A percentile compares a stretch with the other conserved stretches of the same genome.
phyloP scores from a whole-genome alignment of 2,329 filamentous ascomycete species.

The Periconia sp. region DNA sequence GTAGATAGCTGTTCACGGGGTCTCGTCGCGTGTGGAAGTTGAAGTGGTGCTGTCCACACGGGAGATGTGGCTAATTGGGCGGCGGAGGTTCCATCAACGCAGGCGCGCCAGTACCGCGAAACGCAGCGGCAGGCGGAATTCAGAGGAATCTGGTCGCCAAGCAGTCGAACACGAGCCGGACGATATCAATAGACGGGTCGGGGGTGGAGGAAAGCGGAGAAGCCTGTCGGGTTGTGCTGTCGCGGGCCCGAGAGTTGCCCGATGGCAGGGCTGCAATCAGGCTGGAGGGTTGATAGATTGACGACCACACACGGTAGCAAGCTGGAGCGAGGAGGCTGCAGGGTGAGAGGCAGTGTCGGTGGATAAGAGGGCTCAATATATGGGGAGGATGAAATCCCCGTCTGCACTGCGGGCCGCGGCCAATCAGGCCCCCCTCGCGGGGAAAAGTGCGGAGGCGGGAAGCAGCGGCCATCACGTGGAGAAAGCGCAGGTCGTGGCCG shows the following conservation, averaged over 20 bases:
- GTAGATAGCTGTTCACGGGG: slow-evolving; percentile 15
- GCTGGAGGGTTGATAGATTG: slow-evolving; percentile 1
- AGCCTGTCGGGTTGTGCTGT: too few species aligned
- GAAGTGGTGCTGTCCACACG: slow-evolving; percentile 23
- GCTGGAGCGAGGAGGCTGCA: slow-evolving; percentile 8
- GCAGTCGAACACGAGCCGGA: slow-evolving; percentile 21
- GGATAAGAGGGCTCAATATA: slow-evolving; percentile 12
- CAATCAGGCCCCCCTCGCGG: slow-evolving; percentile 18
- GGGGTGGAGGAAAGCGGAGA: too few species aligned
- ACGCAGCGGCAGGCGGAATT: slow-evolving; percentile 25
- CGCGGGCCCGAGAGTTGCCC: not conserved
- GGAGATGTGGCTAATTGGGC: slow-evolving; percentile 15
- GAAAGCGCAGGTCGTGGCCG: slow-evolving; percentile 14
- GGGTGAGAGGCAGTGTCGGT: slow-evolving; percentile 15
- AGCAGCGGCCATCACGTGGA: slow-evolving; percentile 26
- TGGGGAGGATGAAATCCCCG: slow-evolving; percentile 14
- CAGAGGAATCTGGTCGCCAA: slow-evolving; percentile 18
- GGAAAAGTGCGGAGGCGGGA: slow-evolving; percentile 31
- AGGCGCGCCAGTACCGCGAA: slow-evolving; percentile 16
- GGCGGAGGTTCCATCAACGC: slow-evolving; percentile 25
- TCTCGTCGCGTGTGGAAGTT: slow-evolving; percentile 18
- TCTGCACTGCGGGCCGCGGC: slow-evolving; percentile 1
- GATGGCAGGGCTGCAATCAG: not conserved
- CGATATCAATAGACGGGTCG: slow-evolving; percentile 24
- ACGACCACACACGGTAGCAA: not conserved